These are phyloP conservation scores for Alternaria arborescens DNA, from an alignment of 2,329 filamentous ascomycete genomes.

Conservation along the genomic window DNA sequence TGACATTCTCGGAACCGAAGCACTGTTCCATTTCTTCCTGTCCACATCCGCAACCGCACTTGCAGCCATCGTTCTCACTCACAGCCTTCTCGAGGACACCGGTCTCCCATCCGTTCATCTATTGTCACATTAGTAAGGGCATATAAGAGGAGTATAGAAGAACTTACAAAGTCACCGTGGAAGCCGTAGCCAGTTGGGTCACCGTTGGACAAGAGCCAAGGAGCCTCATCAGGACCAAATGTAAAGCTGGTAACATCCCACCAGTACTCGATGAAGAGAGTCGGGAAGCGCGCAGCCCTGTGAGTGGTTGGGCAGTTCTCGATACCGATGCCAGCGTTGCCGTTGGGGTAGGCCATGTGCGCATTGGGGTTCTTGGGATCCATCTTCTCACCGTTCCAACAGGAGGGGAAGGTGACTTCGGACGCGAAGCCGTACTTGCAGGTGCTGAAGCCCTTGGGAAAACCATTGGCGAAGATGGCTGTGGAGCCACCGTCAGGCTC, in stretches of 20 bases:
- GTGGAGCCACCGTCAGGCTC: slow-evolving; percentile 33
- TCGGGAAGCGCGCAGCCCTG: slow-evolving; percentile 46
- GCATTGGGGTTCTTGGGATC: slow-evolving; percentile 43
- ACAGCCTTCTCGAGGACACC: slow-evolving; percentile 49
- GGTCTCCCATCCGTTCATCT: slow-evolving; percentile 49
- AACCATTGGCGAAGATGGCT: slow-evolving; percentile 41
- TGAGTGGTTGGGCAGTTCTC: slow-evolving; percentile 47
- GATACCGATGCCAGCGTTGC: slow-evolving; percentile 32
- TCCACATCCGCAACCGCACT: slow-evolving; percentile 50
- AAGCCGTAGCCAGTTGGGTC: slow-evolving; percentile 50
- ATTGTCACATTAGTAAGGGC: not conserved
- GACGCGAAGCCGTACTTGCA: slow-evolving; percentile 48
- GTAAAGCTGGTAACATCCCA: slow-evolving; percentile 48
- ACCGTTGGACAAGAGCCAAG: slow-evolving; percentile 49
- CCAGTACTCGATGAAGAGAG: slow-evolving; percentile 53
- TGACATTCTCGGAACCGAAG: slow-evolving; percentile 48
- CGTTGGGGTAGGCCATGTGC: slow-evolving; percentile 53
- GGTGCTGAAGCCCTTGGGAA: slow-evolving; percentile 49
- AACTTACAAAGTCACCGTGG: slow-evolving; percentile 47
- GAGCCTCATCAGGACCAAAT: slow-evolving; percentile 40
- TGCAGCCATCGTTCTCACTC: slow-evolving; percentile 44
- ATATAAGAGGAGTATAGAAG: no score
- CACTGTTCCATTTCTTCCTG: slow-evolving; percentile 48
- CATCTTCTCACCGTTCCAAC: slow-evolving; percentile 49
- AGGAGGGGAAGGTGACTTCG: slow-evolving; percentile 49